Percentiles rank a stretch among this genome's conserved stretches.
Conservation (phyloP, 768 basidiomycete species). For the Naganishia randhawae region DNA sequence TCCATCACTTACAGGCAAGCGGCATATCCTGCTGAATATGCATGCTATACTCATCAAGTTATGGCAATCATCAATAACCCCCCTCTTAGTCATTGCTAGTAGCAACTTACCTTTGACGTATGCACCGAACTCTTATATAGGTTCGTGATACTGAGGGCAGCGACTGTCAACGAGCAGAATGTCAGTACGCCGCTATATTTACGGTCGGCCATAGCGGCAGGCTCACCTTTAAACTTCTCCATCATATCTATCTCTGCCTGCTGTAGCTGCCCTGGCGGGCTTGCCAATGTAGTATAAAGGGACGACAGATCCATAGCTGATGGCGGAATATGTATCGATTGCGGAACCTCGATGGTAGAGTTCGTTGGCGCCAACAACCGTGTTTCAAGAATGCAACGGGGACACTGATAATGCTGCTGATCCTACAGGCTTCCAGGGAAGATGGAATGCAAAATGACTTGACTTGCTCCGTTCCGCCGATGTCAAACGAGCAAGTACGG, state of each 20-base stretch:
- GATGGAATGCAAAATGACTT: not conserved
- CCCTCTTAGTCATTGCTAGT: not conserved
- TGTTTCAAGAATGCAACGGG: not conserved
- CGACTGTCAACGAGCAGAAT: slow-evolving; percentile 24
- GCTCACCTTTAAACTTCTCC: slow-evolving; percentile 39
- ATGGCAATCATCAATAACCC: not conserved
- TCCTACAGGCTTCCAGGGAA: not conserved
- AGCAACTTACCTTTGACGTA: slow-evolving; percentile 35
- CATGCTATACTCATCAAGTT: slow-evolving; percentile 8
- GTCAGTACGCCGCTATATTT: not conserved
- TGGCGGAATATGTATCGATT: not conserved
- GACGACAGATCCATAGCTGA: slow-evolving; percentile 36
- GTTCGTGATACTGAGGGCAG: slow-evolving; percentile 36
- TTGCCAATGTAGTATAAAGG: slow-evolving; percentile 33
- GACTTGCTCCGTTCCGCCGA: not conserved
- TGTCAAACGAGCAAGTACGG: too few species aligned
- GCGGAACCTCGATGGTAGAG: not conserved
- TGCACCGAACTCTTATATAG: slow-evolving; percentile 35
- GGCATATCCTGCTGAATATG: slow-evolving; percentile 24
- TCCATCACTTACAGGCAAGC: slow-evolving; percentile 23
- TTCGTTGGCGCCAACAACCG: not conserved
- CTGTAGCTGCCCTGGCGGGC: slow-evolving; percentile 31
- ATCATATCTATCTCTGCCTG: slow-evolving; percentile 38
- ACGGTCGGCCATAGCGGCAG: not conserved
- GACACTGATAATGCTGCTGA: not conserved